Evolutionary conservation across 2,329 filamentous ascomycete species (phyloP).

Genomic region (Lachnellula suecica): DNA sequence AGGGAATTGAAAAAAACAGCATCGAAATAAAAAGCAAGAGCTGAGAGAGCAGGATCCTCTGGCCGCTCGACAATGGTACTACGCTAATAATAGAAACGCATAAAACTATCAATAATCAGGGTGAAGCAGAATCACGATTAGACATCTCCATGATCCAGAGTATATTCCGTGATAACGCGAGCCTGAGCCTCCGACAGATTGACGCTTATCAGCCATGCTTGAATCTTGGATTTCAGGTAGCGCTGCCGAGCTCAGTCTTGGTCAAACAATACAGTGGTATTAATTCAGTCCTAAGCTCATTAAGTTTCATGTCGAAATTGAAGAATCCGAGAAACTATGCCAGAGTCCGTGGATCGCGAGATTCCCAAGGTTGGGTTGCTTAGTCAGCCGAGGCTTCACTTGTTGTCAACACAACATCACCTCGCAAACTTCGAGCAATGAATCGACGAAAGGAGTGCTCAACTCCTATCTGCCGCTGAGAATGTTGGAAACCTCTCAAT

Average conservation of each 20-base stretch:
- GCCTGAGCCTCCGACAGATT: not conserved
- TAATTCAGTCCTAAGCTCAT: no score
- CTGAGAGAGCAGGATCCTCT: no score
- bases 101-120: no score
- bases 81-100: no score
- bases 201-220: not conserved
- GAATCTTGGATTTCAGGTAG: not conserved
- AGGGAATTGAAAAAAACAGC: no score
- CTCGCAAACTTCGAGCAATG: constrained; percentile 48
- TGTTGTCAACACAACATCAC: constrained; percentile 40
- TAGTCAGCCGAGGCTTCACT: not conserved
- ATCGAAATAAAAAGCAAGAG: no score
- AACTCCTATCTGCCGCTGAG: constrained; percentile 51
- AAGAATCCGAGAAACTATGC: not conserved
- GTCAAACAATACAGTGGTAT: no score
- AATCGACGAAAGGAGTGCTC: constrained; percentile 48
- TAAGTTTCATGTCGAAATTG: no score
- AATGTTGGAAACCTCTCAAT: constrained; percentile 57
- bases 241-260: not conserved
- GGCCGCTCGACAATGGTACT: no score
- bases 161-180: no score
- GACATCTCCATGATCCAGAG: no score
- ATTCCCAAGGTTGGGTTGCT: not conserved
- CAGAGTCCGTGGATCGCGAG: not conserved
- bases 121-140: no score